Evolutionary conservation across 106 monocot genomes (phyloP), one percentile per base, ranked within the genome.

Genomic region (Alisma plantagoaquatica): DNA sequence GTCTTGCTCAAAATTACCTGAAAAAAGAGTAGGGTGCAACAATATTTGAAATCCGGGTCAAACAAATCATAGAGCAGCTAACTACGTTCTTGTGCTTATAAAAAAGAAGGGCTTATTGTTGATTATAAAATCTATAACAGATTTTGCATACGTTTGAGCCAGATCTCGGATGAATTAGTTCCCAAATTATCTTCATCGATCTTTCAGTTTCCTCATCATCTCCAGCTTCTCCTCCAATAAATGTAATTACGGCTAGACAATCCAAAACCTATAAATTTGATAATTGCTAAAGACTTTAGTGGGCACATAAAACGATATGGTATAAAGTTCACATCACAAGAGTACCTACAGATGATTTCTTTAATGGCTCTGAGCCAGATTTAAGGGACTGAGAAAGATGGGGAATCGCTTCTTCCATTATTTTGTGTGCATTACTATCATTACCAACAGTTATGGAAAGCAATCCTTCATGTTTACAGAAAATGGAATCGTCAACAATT

Each of bases 171-270:
- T 86, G 78, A 38, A 87, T 80, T n/a, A 83, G 42, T 33, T 83
- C 82, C 92, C 92, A 86, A 21, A 86, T 79, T 32, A 76, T 71
- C 56, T 83, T 86, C 76, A 93, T 79, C 20, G 76, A 61, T 63
- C 60, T 61, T 27, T 90, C 90, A 53, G 74, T 98, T 62, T 90
- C 90, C 21, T 78, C 82, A 58, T 64, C 65, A 54, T 75, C 78
- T 35, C 81, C 82, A 58, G 60, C 65, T 51, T 75, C 78, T 35
- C 81, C 79, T 33, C 90, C 98, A 73, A 98, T 59, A 67, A 90
- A 98, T 49, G 85, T 75, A 15, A 74, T 63, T 20, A 86, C 11
- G 30, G 98, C 90, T 38, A 98, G 63, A 52, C 84, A 90, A 38
- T 90, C 90, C 8, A 90, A 26, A 22, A 73, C 72, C 98, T 98